Base-by-base conservation (phyloP, 495 filamentous ascomycete genomes). In the Neurospora sp. region DNA sequence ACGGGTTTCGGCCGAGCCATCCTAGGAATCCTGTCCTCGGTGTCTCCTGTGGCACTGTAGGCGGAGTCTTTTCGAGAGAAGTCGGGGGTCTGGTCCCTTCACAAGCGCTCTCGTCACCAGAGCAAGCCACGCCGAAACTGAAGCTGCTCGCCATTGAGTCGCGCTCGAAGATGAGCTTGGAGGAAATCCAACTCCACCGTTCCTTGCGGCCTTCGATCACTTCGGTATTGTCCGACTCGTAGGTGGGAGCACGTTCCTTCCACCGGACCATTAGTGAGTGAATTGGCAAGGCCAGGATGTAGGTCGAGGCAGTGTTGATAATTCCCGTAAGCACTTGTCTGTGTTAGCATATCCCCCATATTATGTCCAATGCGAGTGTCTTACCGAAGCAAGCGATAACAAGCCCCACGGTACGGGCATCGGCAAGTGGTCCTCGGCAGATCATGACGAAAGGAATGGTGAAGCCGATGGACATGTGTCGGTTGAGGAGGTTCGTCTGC, bases 401-500 rank as follows among this genome's bases (percentile, higher is more conserved):
- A 61, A 77, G 78, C 18, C 79, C 81, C 20, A 83, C 72, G 2
- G 80, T 81, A 7, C 72, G 69, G 10, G 74, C 73, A 68, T 78
- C 74, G 1, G 81, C 71, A 16, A 83, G 40, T 3, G 78, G 79
- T n/a, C 79, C 81, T 12, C 79, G 80, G 68, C 81, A 83, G 12
- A 85, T 80, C 82, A 85, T 81, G 65, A 85, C 76, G 38, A 86
- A 83, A 3, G 82, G 83, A 2, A 84, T 79, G 40, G 82, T 84
- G 59, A 86, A 86, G 2, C 84, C 84, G 42, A 85, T 78, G 2
- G 83, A 83, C 84, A 86, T 86, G 74, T 86, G 83, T 9, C 83
- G 81, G 70, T 84, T 84, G 53, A 86, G 69, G 12, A 86, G 80
- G 53, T 83, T 38, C 2, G 71, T 74, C 42, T 70, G 59, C 44